A percentile compares a stretch with the other conserved stretches of the same genome.
Evolutionary conservation across 2,329 filamentous ascomycete genomes (phyloP).

Genomic region (Phialemonium atrogriseum): DNA sequence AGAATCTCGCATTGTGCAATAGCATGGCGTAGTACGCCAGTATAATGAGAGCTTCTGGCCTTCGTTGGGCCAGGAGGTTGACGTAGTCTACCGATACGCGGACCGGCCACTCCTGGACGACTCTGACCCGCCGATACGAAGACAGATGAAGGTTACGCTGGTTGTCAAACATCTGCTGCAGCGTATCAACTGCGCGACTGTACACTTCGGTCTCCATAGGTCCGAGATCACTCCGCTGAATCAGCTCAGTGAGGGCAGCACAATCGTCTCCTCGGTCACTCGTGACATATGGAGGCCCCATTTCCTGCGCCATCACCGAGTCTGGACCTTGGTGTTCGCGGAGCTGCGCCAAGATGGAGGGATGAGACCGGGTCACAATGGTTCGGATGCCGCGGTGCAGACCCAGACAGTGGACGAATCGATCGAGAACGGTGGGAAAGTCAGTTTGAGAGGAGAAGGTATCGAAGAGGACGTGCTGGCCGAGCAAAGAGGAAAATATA

Average conservation of each 20-base stretch:
- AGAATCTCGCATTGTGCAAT: slow-evolving; percentile 21
- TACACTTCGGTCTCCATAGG: no score
- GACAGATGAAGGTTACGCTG: not conserved
- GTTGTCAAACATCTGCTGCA: slow-evolving; percentile 3
- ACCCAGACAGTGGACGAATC: slow-evolving; percentile 9
- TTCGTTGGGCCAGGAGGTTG: slow-evolving; percentile 22
- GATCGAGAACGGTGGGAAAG: slow-evolving; percentile 8
- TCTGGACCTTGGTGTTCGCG: not conserved
- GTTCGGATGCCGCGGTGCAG: slow-evolving; percentile 12
- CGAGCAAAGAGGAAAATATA: slow-evolving; percentile 15
- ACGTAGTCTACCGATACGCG: slow-evolving; percentile 16
- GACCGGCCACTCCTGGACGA: slow-evolving; percentile 11
- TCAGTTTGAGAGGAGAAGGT: slow-evolving; percentile 5
- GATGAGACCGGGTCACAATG: slow-evolving; percentile 10
- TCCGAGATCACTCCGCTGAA: no score
- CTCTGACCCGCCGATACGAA: not conserved
- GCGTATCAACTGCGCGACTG: not conserved
- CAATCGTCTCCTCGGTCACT: not conserved
- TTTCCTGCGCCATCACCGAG: not conserved
- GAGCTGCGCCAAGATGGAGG: no score
- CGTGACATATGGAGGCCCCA: not conserved
- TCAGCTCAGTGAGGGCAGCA: not conserved
- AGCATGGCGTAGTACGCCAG: slow-evolving; percentile 33
- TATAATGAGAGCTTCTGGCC: slow-evolving; percentile 31
- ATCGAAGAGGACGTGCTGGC: slow-evolving; percentile 15